Evolutionary conservation across 2,329 filamentous ascomycete genomes (phyloP).

Genomic region (Ceratocystis harringtonii): DNA sequence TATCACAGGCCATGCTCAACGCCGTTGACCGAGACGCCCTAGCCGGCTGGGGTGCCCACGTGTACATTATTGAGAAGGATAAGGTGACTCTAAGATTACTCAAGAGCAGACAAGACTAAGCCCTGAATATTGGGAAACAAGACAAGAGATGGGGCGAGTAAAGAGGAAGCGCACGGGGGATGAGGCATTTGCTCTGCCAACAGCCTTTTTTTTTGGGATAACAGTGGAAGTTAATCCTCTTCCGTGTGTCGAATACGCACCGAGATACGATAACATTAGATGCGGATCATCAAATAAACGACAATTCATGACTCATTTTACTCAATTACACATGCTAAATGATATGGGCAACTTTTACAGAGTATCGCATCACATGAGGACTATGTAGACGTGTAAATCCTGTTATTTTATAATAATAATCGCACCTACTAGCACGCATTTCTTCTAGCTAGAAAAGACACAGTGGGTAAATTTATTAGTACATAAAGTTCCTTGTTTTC

Average conservation of each 20-base stretch:
- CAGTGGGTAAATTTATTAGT: neutral
- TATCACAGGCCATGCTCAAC: conserved; percentile 89
- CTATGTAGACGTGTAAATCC: neutral
- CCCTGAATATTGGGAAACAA: neutral
- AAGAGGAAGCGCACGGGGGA: neutral
- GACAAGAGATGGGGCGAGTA: neutral
- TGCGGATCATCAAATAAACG: conserved; percentile 15
- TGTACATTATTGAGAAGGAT: conserved; percentile 99
- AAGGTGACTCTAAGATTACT: conserved; percentile 98
- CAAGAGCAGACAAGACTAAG: conserved; percentile 89
- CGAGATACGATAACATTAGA: conserved; percentile 4
- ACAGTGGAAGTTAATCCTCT: neutral
- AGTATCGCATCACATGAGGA: neutral
- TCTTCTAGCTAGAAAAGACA: too few species aligned
- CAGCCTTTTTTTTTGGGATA: neutral
- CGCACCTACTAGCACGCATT: neutral
- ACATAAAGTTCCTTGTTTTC: neutral
- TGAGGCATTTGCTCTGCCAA: neutral
- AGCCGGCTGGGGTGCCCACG: conserved; percentile 94
- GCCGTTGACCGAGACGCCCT: conserved; percentile 93
- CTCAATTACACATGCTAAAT: neutral
- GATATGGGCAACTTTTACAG: too few species aligned
- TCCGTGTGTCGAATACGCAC: neutral
- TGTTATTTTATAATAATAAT: neutral
- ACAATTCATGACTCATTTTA: conserved; percentile 12